Base-by-base conservation (phyloP, 164 flowering plant species). In the Buxus sempervirens region DNA sequence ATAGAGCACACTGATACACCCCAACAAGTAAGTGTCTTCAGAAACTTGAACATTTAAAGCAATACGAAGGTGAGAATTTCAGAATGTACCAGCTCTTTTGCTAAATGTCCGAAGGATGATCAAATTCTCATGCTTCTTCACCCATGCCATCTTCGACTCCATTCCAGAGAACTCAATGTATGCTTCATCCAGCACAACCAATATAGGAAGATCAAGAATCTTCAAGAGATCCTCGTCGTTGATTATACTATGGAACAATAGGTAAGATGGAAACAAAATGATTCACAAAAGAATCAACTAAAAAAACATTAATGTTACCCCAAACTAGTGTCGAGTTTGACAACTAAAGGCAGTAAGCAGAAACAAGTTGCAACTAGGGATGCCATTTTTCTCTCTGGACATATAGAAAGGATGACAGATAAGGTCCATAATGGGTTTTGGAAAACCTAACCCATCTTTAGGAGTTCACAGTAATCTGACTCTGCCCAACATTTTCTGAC, bases 131-230 rank as follows among this genome's bases (percentile, higher is more conserved):
- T 86, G 79, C 72, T 87, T 82, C 86, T 93, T 91, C 70, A 93
- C 98, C 99, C 98, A 96, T 49, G 68, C 73, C 98, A 96, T 96
- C 75, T 72, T 82, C 49, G 99, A 96, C 58, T 84, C 85, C 45
- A 82, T 51, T 68, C 92, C 92, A 28, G 99, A 87, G 78, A 96
- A 96, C 66, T 96, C 99, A 72, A 93, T 83, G 69, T 96, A 96
- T 26, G 99, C 98, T 85, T 96, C 98, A 75, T 96, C 99, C 82
- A 96, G 84, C 54, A 96, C 89, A 69, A 96, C 98, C 82, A 96
- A 72, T 68, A 93, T 68, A 15, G 97, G 97, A 64, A 96, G 84
- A 48, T 82, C 82, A 68, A 96, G 96, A 70, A 96, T 86, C 82
- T 82, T 84, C 79, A 87, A 72, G 53, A 96, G 86, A 78, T 73